Percentiles rank a stretch among this genome's conserved stretches.
Evolutionary conservation across 2,329 filamentous ascomycete genomes (phyloP).

Genomic region (Chlorencoelia australis): DNA sequence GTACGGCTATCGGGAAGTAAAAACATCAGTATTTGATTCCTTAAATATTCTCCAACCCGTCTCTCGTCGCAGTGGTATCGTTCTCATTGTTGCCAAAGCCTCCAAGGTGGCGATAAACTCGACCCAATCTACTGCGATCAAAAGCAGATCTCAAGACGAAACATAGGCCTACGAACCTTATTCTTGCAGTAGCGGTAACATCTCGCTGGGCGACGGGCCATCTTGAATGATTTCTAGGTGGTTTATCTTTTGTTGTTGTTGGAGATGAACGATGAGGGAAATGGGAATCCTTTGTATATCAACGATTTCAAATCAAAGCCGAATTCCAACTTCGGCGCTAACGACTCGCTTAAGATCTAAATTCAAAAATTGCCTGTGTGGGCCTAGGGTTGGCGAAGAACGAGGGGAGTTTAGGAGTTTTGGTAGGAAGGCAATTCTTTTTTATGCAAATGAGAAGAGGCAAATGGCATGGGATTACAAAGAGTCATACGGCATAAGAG

Average conservation of each 20-base stretch:
- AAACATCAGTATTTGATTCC: constrained; percentile 12
- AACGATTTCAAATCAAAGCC: constrained; percentile 10
- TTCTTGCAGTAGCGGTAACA: constrained; percentile 99
- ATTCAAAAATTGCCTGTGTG: too few species aligned
- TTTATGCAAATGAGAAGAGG: too few species aligned
- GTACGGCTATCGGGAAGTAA: constrained; percentile 57
- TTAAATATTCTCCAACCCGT: not conserved
- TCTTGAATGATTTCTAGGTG: constrained; percentile 62
- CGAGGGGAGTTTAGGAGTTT: too few species aligned
- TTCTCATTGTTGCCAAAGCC: not conserved
- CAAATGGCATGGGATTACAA: too few species aligned
- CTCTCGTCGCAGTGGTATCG: not conserved
- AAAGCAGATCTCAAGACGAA: constrained; percentile 2
- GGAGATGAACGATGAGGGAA: constrained; percentile 11
- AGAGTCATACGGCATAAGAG: too few species aligned
- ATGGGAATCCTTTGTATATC: constrained; percentile 1
- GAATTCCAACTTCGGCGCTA: constrained; percentile 2
- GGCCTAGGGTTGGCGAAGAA: too few species aligned
- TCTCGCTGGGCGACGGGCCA: constrained; percentile 98
- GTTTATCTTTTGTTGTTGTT: constrained; percentile 38
- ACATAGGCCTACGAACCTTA: constrained; percentile 60
- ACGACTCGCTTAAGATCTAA: constrained; percentile 1
- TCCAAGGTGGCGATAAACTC: constrained; percentile 8
- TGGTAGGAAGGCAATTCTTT: too few species aligned
- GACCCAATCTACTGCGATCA: constrained; percentile 4